These are phyloP conservation scores for Apophysomyces variabilis DNA, from an alignment of 371 early-diverging fungal genomes.

Conservation along the genomic window DNA sequence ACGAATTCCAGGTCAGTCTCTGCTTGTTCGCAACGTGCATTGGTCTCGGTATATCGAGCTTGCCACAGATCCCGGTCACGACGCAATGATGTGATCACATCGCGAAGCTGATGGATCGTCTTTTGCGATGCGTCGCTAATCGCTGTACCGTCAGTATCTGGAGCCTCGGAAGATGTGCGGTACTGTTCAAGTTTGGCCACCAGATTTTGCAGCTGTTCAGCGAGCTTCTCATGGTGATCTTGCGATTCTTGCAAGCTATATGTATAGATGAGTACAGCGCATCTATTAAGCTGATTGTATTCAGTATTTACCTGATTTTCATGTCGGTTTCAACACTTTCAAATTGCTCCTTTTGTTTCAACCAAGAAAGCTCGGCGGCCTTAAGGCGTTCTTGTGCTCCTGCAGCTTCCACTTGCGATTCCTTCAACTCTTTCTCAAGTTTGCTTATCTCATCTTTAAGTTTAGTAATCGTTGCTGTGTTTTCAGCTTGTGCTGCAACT, in stretches of 20 bases:
- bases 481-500: constrained; percentile 16
- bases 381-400: constrained; percentile 19
- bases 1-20: constrained; percentile 25
- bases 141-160: not conserved
- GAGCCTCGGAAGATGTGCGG: not conserved
- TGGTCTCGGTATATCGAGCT: constrained; percentile 21
- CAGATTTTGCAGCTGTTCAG: constrained; percentile 19
- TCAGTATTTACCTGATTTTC: constrained; percentile 18
- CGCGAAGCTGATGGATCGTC: constrained; percentile 19
- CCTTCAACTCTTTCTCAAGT: constrained; percentile 12
- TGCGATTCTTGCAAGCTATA: constrained; percentile 17
- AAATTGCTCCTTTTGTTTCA: constrained; percentile 23
- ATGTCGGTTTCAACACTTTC: constrained; percentile 19
- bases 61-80: constrained; percentile 30
- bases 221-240: constrained; percentile 21
- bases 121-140: constrained; percentile 7
- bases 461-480: constrained; percentile 14
- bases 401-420: constrained; percentile 15
- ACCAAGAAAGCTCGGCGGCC: constrained; percentile 17
- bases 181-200: constrained; percentile 15
- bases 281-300: not conserved
- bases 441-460: constrained; percentile 15
- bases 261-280: not conserved
- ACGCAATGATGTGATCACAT: constrained; percentile 24
- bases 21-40: constrained; percentile 17